Conservation (phyloP, 2,329 filamentous ascomycete species). For the Cercospora sp. region DNA sequence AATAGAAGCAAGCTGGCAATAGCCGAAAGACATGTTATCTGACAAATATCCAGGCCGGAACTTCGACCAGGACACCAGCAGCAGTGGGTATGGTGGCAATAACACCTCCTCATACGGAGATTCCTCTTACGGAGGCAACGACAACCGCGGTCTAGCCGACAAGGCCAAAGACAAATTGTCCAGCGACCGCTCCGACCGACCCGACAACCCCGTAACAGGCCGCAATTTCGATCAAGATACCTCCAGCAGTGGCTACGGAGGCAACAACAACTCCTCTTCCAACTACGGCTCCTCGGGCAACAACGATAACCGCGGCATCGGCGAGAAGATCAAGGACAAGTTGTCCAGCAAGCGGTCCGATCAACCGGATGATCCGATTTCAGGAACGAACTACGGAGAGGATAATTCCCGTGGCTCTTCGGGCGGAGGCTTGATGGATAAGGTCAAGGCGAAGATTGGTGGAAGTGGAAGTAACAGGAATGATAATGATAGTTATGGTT, state of each 20-base stretch:
- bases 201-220: neutral
- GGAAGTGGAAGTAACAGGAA: conserved; percentile 12
- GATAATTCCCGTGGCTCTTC: neutral
- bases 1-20: neutral
- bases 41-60: neutral
- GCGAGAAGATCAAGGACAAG: conserved; percentile 6
- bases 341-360: conserved; percentile 5
- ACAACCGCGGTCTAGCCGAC: neutral
- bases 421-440: conserved; percentile 16
- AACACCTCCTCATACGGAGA: neutral
- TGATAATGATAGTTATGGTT: conserved; percentile 7
- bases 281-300: neutral
- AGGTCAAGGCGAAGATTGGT: conserved; percentile 18
- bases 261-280: neutral
- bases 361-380: neutral
- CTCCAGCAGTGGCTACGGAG: neutral
- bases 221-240: neutral
- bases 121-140: neutral
- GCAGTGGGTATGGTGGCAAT: neutral
- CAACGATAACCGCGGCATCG: neutral
- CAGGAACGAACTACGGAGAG: conserved; percentile 12
- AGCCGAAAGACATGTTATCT: neutral
- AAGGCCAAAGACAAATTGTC: neutral
- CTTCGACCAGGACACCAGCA: neutral
- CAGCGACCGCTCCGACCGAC: neutral